These are phyloP conservation scores for Tylopilus felleus DNA, from an alignment of 768 basidiomycete species.

Conservation along the genomic window DNA sequence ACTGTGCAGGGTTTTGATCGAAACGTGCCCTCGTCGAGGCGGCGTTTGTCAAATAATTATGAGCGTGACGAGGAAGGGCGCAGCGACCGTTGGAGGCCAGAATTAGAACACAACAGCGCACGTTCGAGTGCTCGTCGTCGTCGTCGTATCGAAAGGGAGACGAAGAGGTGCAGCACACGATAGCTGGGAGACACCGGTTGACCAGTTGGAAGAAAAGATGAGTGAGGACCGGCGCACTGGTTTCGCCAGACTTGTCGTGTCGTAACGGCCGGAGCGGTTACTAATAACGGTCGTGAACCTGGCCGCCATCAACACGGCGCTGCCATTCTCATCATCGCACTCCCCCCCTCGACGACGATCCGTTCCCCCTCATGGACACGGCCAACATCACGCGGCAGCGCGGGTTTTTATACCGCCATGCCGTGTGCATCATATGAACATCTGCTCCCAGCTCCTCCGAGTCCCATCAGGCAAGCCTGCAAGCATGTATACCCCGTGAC, in stretches of 20 bases:
- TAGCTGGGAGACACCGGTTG: not conserved
- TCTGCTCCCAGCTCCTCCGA: not conserved
- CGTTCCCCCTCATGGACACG: not conserved
- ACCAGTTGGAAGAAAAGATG: conserved; percentile 20
- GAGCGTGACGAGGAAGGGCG: conserved; percentile 21
- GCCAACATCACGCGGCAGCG: not conserved
- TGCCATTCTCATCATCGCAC: conserved; percentile 10
- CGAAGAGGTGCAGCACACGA: conserved; percentile 1
- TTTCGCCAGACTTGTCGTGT: conserved; percentile 27
- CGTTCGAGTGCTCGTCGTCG: conserved; percentile 14
- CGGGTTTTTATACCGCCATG: not conserved
- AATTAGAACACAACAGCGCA: conserved; percentile 23
- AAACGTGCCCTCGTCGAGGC: conserved; percentile 70
- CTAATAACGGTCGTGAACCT: conserved; percentile 22
- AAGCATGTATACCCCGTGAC: conserved; percentile 2
- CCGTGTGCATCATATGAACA: not conserved
- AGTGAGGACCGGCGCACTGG: conserved; percentile 26
- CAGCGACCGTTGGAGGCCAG: conserved; percentile 15
- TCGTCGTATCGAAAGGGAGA: conserved; percentile 7
- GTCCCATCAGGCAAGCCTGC: not conserved
- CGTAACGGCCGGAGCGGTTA: conserved; percentile 30
- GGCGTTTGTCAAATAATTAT: conserved; percentile 47
- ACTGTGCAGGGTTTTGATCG: conserved; percentile 63
- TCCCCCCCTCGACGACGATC: conserved; percentile 9
- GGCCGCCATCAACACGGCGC: conserved; percentile 25